phyloP scores from a whole-genome alignment of 768 basidiomycete genomes.

The Suillus lakei region DNA sequence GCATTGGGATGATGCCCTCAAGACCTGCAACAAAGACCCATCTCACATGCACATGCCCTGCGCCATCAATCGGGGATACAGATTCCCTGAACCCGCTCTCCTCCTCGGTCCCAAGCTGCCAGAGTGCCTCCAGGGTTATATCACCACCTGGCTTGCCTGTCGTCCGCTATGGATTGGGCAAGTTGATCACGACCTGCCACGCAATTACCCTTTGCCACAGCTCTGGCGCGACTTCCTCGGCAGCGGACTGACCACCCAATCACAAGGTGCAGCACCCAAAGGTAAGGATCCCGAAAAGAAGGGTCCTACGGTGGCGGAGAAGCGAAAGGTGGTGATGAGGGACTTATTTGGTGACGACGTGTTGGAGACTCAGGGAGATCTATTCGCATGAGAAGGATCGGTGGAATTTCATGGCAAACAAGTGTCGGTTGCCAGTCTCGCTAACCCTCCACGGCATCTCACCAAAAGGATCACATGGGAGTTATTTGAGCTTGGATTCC shows the following conservation, averaged over 20 bases:
- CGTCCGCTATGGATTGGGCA: background rate
- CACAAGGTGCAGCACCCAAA: no score
- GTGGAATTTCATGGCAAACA: background rate
- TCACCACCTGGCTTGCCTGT: constrained; percentile 1
- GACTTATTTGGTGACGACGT: background rate
- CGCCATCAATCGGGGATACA: constrained; percentile 9
- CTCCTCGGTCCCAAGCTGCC: background rate
- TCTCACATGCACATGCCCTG: background rate
- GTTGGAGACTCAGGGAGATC: background rate
- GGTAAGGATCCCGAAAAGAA: no score
- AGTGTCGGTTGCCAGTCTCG: background rate
- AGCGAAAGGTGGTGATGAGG: background rate
- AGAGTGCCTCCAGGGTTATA: background rate
- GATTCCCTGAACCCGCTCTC: constrained; percentile 8
- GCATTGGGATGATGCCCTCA: background rate
- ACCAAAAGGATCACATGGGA: constrained; percentile 14
- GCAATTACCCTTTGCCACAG: background rate
- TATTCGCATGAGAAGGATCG: background rate
- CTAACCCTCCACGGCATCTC: background rate
- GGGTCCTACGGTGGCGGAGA: background rate
- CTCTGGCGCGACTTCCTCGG: background rate
- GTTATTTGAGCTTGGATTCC: constrained; percentile 19
- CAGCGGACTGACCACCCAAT: background rate
- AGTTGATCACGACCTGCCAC: background rate
- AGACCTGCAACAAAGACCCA: constrained; percentile 2